phyloP scores from a whole-genome alignment of 805 yeast species.

The Kregervanrija fluxuum region DNA sequence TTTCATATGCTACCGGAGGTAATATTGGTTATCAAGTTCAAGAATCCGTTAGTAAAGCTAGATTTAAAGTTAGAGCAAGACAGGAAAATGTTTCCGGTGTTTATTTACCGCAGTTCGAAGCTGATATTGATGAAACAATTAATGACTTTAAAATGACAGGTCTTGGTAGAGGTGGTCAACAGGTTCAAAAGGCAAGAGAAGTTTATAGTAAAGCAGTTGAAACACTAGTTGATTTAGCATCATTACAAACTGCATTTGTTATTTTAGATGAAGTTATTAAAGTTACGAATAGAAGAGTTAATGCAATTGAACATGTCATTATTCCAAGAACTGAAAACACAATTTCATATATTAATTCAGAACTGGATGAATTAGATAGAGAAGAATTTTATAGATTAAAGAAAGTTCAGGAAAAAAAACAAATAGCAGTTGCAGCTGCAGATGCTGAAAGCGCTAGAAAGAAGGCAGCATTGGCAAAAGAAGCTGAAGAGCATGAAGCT shows the following conservation, averaged over 20 bases:
- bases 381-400: constrained; percentile 96
- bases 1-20: constrained; percentile 95
- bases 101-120: constrained; percentile 84
- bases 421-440: constrained; percentile 60
- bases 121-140: constrained; percentile 72
- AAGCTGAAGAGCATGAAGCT: constrained; percentile 11
- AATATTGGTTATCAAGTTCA: constrained; percentile 93
- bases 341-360: constrained; percentile 84
- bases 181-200: constrained; percentile 87
- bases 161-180: constrained; percentile 97
- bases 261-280: constrained; percentile 96
- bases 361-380: constrained; percentile 94
- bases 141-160: constrained; percentile 97
- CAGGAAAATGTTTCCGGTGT: constrained; percentile 98
- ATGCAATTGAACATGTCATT: constrained; percentile 96
- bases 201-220: constrained; percentile 97
- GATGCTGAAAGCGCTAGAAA: constrained; percentile 45
- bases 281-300: constrained; percentile 96
- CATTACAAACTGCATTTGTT: constrained; percentile 93
- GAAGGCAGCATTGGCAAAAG: constrained; percentile 13
- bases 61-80: constrained; percentile 84
- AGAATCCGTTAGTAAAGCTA: constrained; percentile 80
- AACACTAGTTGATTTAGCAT: constrained; percentile 90
- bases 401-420: constrained; percentile 93
- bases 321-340: constrained; percentile 98